Evolutionary conservation across 352 stramenopile genomes (phyloP), one percentile per base, ranked within the genome.

Genomic region (Aphanomyces invadans): DNA sequence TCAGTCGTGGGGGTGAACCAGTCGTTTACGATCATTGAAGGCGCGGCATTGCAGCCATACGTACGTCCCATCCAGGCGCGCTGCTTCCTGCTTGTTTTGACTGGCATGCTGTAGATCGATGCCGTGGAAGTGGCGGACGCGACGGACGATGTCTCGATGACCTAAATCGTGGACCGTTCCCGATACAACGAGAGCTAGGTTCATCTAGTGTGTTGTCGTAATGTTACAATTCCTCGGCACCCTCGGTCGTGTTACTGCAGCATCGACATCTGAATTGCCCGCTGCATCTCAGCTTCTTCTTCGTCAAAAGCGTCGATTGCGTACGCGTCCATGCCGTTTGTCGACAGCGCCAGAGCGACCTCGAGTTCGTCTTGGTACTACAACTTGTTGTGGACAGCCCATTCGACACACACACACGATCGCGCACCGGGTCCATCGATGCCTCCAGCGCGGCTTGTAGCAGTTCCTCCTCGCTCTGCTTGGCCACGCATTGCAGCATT

Each of bases 1-100:
- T 89, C 87, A 1, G 78, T 99, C 71, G 90, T 99, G n/a, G 95
- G 95, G 45, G 86, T 95, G 62, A 86, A 96, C 72, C 77, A 98
- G 68, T 83, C 87, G 53, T 98, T 97, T 73, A 91, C 79, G 69
- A 82, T 98, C 64, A 94, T 99, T 54, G 94, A 98, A 67, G 95
- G 90, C 70, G 79, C 79, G 54, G 90, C 92, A 21, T 73, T 99
- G 62, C 91, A 98, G 76, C 86, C 85, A 71, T 99, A 98, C 76
- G 87, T 99, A 76, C 59, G 82, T 81, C n/a, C 60, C 28, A 54
- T 62, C 26, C 1, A 59, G 31, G 11, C n/a, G n/a, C n/a, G n/a
- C n/a, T n/a, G n/a, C n/a, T 51, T 1, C 9, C 39, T 9, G n/a
- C 26, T 9, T 33, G 5, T 21, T 21, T 15, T 17, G 12, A 63